phyloP scores from a whole-genome alignment of 306 rosid species.

The Delonix regia region DNA sequence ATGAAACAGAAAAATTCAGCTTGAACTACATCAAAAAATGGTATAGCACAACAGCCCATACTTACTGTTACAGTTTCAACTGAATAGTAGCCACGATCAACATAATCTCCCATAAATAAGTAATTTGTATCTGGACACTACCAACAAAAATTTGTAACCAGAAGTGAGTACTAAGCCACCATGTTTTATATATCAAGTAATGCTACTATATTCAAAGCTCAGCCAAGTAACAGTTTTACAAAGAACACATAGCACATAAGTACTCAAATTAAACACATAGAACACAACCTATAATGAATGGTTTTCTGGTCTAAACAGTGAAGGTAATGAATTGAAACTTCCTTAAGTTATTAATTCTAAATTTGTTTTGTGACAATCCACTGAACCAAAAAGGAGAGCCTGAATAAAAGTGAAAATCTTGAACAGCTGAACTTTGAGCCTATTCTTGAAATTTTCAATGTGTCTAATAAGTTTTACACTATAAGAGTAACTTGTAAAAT shows the following conservation, averaged over 20 bases:
- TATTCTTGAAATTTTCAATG: not conserved
- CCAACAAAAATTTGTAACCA: conserved; percentile 45
- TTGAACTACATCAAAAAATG: not conserved
- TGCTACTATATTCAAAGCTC: not conserved
- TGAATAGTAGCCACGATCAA: conserved; percentile 96
- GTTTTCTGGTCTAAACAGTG: not conserved
- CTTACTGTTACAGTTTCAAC: conserved; percentile 95
- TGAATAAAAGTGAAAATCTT: not conserved
- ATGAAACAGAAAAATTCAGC: not conserved
- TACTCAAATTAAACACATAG: conserved; percentile 9
- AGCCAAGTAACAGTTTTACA: not conserved
- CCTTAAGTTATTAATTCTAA: not conserved
- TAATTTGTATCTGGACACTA: conserved; percentile 99
- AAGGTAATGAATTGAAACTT: conserved; percentile 9
- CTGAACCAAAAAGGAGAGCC: not conserved
- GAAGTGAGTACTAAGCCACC: conserved; percentile 28
- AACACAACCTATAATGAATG: not conserved
- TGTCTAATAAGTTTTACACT: not conserved
- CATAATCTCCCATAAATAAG: conserved; percentile 98
- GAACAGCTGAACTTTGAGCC: not conserved
- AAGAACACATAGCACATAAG: not conserved
- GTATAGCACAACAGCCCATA: conserved; percentile 29
- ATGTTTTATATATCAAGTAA: conserved; percentile 11
- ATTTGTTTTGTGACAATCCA: not conserved
- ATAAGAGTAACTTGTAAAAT: conserved; percentile 8